Percentiles rank a stretch among this genome's conserved stretches.
Conservation (phyloP, 768 basidiomycete genomes). For the Leccinum longicurvipes region DNA sequence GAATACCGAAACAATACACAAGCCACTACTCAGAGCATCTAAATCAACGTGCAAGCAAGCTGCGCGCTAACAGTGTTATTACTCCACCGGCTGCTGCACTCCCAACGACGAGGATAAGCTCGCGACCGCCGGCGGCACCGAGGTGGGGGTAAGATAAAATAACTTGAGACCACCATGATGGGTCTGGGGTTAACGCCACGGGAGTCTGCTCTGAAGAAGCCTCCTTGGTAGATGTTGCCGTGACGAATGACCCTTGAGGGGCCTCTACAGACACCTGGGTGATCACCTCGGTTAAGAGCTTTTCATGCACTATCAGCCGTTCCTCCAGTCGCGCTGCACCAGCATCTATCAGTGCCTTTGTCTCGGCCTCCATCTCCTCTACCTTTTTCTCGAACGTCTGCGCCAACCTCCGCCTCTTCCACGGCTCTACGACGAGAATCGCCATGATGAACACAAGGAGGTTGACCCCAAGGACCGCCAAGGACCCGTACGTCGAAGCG, state of each 20-base stretch:
- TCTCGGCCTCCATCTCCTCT: constrained; percentile 44
- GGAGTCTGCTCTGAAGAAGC: background rate
- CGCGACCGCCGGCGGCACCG: constrained; percentile 12
- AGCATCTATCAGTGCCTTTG: constrained; percentile 42
- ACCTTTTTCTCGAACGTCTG: constrained; percentile 89
- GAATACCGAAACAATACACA: background rate
- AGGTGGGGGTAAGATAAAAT: constrained; percentile 9
- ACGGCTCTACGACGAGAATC: constrained; percentile 91
- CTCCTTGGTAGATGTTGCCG: constrained; percentile 5
- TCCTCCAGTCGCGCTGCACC: constrained; percentile 47
- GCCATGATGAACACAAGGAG: constrained; percentile 87
- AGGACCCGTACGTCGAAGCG: constrained; percentile 88
- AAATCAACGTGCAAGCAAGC: constrained; percentile 18
- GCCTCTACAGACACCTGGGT: constrained; percentile 12
- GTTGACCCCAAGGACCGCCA: constrained; percentile 85
- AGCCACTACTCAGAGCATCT: background rate
- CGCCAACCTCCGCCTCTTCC: constrained; percentile 85
- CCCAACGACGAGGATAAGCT: constrained; percentile 28
- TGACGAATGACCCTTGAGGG: constrained; percentile 6
- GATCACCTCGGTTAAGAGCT: constrained; percentile 30
- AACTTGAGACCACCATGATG: constrained; percentile 10
- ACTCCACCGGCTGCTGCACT: constrained; percentile 28
- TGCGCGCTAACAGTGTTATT: constrained; percentile 21
- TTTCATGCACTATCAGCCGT: constrained; percentile 48
- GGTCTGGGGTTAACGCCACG: background rate